Evolutionary conservation across 306 rosid species (phyloP).

Genomic region (Fragaria vesca): DNA sequence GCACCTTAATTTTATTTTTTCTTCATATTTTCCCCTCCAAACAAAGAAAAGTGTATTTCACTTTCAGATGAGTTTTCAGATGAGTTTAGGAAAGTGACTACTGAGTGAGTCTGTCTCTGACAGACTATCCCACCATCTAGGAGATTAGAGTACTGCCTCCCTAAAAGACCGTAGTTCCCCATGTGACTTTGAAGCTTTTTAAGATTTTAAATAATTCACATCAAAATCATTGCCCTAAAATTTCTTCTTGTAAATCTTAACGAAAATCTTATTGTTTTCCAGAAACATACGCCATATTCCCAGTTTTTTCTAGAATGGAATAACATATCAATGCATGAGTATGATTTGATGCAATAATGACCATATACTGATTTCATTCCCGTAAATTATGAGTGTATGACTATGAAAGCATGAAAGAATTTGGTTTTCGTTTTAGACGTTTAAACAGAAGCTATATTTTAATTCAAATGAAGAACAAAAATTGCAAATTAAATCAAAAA

Average conservation of each 20-base stretch:
- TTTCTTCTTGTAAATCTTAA: background rate
- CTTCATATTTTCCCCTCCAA: background rate
- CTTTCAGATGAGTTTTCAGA: background rate
- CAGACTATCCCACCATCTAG: slow-evolving; percentile 12
- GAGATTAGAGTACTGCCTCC: background rate
- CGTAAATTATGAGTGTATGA: background rate
- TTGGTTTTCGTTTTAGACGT: background rate
- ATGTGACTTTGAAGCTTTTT: background rate
- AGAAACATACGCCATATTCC: background rate
- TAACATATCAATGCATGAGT: background rate
- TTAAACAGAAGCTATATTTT: background rate
- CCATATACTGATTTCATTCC: no score
- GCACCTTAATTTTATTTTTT: background rate
- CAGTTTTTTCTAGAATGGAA: background rate
- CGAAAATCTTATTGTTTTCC: background rate
- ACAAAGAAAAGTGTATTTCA: background rate
- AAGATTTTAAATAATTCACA: background rate
- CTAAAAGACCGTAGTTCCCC: background rate
- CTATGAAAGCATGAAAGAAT: no score
- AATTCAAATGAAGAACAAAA: background rate
- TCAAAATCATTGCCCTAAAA: background rate
- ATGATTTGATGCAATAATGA: background rate
- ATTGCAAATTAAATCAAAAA: background rate
- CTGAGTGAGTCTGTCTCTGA: slow-evolving; percentile 5
- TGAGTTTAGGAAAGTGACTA: background rate